Percentiles rank a stretch among this genome's conserved stretches.
These are phyloP conservation scores for Coemansia sp. DNA, from an alignment of 192 early-diverging fungal genomes.

Conservation along the genomic window DNA sequence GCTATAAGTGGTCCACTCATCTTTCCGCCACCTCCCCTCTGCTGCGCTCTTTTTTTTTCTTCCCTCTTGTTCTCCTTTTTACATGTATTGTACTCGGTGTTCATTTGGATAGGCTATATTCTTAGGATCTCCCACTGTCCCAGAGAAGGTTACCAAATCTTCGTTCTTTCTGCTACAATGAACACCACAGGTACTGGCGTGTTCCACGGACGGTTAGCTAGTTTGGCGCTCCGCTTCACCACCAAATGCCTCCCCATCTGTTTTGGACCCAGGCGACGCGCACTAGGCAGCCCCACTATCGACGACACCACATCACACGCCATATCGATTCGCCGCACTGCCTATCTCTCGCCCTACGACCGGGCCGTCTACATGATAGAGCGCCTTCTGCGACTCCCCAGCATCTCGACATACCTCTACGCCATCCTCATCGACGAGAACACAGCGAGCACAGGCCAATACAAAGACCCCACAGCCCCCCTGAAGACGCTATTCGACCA, in stretches of 20 bases:
- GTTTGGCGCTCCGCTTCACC: slow-evolving; percentile 32
- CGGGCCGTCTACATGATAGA: slow-evolving; percentile 34
- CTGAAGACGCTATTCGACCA: slow-evolving; percentile 39
- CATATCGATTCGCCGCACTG: slow-evolving; percentile 35
- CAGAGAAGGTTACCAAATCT: not conserved
- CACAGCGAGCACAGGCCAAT: not conserved
- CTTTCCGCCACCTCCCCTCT: not conserved
- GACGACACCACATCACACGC: slow-evolving; percentile 31
- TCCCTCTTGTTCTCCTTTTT: not conserved
- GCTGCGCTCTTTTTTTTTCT: not conserved
- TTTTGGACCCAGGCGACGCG: slow-evolving; percentile 21
- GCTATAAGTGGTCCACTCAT: not conserved
- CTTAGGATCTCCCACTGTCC: not conserved
- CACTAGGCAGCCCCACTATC: slow-evolving; percentile 5
- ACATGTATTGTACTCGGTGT: not conserved
- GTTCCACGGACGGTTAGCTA: slow-evolving; percentile 39
- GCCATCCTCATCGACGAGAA: slow-evolving; percentile 47
- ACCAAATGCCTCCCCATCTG: slow-evolving; percentile 36
- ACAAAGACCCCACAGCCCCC: slow-evolving; percentile 32
- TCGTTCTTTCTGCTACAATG: slow-evolving; percentile 5
- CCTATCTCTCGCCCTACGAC: slow-evolving; percentile 47
- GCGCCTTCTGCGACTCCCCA: slow-evolving; percentile 36
- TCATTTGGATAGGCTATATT: not conserved
- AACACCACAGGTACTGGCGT: slow-evolving; percentile 20
- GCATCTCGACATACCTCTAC: slow-evolving; percentile 36